A percentile compares a stretch with the other conserved stretches of the same genome.
Evolutionary conservation across 2,329 filamentous ascomycete genomes (phyloP).

Genomic region (Fusarium domesticum): DNA sequence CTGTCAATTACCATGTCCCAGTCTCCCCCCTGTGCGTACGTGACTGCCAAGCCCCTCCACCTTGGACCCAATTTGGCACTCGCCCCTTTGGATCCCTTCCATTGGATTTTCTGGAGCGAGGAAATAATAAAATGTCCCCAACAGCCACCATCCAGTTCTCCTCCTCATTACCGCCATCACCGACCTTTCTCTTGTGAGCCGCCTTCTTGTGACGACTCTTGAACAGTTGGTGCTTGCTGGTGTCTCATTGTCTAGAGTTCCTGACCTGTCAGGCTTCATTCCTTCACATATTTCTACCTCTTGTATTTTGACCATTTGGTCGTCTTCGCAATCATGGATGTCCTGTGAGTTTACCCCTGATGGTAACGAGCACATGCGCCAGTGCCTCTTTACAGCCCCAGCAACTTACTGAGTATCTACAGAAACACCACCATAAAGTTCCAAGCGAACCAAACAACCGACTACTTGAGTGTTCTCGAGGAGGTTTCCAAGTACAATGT

Average conservation of each 20-base stretch:
- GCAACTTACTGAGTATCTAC: conserved; percentile 18
- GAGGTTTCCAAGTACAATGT: conserved; percentile 73
- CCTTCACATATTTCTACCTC: conserved; percentile 4
- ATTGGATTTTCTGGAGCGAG: conserved; percentile 21
- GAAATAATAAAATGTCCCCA: conserved; percentile 34
- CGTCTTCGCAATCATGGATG: conserved; percentile 21
- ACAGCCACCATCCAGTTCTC: conserved; percentile 24
- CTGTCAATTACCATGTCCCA: conserved; percentile 7
- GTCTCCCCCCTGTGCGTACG: conserved; percentile 10
- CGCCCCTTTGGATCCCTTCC: conserved; percentile 15
- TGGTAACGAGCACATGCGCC: conserved; percentile 7
- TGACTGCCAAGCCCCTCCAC: conserved; percentile 13
- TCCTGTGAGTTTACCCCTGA: conserved; percentile 27
- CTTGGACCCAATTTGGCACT: conserved; percentile 12
- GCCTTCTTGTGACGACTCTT: conserved; percentile 21
- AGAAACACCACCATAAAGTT: conserved; percentile 51
- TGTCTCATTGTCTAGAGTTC: conserved; percentile 7
- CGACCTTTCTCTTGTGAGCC: conserved; percentile 20
- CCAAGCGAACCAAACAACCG: conserved; percentile 46
- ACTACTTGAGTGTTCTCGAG: conserved; percentile 58
- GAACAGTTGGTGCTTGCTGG: conserved; percentile 20
- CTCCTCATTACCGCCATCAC: conserved; percentile 25
- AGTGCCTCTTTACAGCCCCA: conserved; percentile 5
- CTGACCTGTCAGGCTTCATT: conserved; percentile 4
- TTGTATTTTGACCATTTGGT: conserved; percentile 8